Percentiles rank a stretch among this genome's conserved stretches.
phyloP scores from a whole-genome alignment of 2,329 filamentous ascomycete species.

The Claviceps quebecensis region DNA sequence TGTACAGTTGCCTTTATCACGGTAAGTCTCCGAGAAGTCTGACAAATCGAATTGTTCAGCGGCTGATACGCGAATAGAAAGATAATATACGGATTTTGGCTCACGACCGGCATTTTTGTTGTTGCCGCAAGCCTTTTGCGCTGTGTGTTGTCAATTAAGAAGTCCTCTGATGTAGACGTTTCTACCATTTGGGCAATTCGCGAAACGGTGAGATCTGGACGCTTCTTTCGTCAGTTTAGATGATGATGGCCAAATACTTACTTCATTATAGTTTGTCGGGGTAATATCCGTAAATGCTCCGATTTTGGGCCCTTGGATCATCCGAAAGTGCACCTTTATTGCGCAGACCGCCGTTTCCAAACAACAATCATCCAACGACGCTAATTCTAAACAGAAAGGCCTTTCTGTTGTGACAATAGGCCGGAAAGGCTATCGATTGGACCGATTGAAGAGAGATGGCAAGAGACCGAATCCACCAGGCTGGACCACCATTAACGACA shows the following conservation, averaged over 20 bases:
- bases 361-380: neutral
- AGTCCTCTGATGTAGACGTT: conserved; percentile 10
- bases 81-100: conserved; percentile 12
- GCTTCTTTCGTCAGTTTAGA: too few relatives aligned
- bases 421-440: conserved; percentile 8
- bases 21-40: conserved; percentile 2
- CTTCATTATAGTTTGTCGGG: conserved; percentile 10
- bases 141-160: conserved; percentile 11
- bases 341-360: conserved; percentile 7
- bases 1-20: conserved; percentile 10
- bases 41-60: neutral
- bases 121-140: conserved; percentile 13
- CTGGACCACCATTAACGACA: conserved; percentile 12
- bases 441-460: conserved; percentile 8
- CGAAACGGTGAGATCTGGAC: conserved; percentile 10
- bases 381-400: neutral
- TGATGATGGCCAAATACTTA: neutral
- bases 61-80: conserved; percentile 7
- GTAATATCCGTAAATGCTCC: conserved; percentile 13
- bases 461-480: conserved; percentile 6
- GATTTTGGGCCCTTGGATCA: conserved; percentile 13
- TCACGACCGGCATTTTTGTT: conserved; percentile 13
- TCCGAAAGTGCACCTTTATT: conserved; percentile 8
- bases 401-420: conserved; percentile 11
- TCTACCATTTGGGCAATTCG: conserved; percentile 15